Evolutionary conservation across 441 rosid species (phyloP).

Genomic region (Manihot esculenta): DNA sequence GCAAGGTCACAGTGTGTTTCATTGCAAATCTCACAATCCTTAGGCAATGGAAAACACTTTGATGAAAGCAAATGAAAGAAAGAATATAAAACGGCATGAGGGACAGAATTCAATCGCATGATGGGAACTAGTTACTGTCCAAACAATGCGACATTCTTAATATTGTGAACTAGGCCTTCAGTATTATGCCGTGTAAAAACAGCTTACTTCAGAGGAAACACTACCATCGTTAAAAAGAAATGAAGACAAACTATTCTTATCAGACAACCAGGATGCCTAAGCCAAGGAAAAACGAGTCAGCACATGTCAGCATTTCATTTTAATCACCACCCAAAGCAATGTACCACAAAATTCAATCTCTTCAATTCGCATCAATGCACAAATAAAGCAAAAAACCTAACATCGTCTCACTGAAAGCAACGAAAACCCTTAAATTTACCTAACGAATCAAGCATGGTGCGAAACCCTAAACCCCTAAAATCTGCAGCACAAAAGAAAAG

Average conservation of each 20-base stretch:
- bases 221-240: background rate
- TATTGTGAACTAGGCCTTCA: background rate
- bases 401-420: background rate
- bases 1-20: background rate
- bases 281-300: background rate
- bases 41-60: background rate
- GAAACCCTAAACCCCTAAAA: constrained; percentile 12
- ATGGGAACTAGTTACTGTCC: too few relatives aligned
- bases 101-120: too few relatives aligned
- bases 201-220: background rate
- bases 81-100: background rate
- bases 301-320: too few relatives aligned
- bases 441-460: background rate
- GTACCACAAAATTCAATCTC: background rate
- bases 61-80: constrained; percentile 1
- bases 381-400: background rate
- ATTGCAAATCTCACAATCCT: background rate
- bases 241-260: background rate
- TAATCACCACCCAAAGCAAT: too few relatives aligned
- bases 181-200: background rate
- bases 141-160: too few relatives aligned
- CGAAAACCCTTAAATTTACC: background rate
- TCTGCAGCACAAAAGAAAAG: background rate
- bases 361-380: background rate
- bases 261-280: too few relatives aligned